phyloP scores from a whole-genome alignment of 805 yeast genomes.

The Wickerhamiella shivajii region DNA sequence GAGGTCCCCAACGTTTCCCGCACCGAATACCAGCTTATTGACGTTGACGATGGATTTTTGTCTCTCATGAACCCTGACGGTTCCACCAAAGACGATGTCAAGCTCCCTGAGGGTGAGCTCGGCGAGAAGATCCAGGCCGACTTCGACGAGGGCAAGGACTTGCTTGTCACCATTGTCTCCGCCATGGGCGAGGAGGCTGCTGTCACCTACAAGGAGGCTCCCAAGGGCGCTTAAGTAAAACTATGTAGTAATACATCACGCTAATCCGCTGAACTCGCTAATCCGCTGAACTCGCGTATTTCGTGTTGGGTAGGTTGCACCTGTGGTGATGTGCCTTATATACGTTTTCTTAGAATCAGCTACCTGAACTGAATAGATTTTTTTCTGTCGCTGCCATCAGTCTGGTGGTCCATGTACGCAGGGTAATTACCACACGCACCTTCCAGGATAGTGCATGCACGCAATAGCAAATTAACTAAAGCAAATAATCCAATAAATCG shows the following conservation, averaged over 20 bases:
- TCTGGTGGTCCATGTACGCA: no score
- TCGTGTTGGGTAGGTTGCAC: no score
- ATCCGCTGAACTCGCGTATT: no score
- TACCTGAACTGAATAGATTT: no score
- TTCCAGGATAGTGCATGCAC: no score
- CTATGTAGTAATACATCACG: not conserved
- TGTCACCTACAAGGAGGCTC: conserved; percentile 97
- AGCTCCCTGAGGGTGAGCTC: conserved; percentile 94
- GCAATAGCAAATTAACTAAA: no score
- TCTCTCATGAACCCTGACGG: conserved; percentile 94
- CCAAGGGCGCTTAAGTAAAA: conserved; percentile 34
- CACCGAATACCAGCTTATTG: conserved; percentile 89
- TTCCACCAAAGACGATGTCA: conserved; percentile 98
- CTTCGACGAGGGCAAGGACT: conserved; percentile 96
- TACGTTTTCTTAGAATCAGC: no score
- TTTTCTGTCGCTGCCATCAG: no score
- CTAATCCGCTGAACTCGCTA: not conserved
- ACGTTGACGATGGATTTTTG: conserved; percentile 96
- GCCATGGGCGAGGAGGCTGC: conserved; percentile 99
- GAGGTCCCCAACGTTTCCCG: conserved; percentile 97
- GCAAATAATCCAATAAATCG: no score
- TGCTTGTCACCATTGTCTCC: conserved; percentile 88
- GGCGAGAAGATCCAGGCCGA: conserved; percentile 87
- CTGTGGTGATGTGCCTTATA: no score
- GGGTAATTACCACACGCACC: no score